Percentiles rank a stretch among this genome's conserved stretches.
phyloP scores from a whole-genome alignment of 495 filamentous ascomycete genomes.

The Aspergillus sclerotioniger region DNA sequence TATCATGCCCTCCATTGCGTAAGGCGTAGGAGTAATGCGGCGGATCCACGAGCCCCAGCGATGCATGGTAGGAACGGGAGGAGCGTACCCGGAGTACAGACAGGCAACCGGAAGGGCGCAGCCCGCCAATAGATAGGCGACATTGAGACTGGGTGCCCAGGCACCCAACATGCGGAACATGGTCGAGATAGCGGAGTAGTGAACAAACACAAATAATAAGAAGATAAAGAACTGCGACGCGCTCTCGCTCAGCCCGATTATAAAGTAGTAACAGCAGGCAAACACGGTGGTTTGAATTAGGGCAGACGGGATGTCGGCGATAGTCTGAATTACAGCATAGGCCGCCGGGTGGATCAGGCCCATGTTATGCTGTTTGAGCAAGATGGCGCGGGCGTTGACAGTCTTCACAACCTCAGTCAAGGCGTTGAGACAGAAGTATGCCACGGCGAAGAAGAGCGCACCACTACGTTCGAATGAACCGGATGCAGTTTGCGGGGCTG shows the following conservation, averaged over 20 bases:
- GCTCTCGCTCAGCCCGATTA: slow-evolving; percentile 63
- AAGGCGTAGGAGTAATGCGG: slow-evolving; percentile 73
- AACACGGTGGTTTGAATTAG: slow-evolving; percentile 35
- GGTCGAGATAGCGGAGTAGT: slow-evolving; percentile 74
- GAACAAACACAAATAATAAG: slow-evolving; percentile 64
- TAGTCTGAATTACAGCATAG: background rate
- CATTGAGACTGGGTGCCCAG: slow-evolving; percentile 82
- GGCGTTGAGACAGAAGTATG: background rate
- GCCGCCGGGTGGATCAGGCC: background rate
- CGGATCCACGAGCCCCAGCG: slow-evolving; percentile 81
- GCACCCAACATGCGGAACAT: slow-evolving; percentile 76
- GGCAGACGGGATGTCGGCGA: background rate
- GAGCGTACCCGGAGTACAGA: slow-evolving; percentile 77
- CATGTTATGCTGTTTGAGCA: background rate
- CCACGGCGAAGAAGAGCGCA: background rate
- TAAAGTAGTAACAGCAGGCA: slow-evolving; percentile 76
- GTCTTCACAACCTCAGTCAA: background rate
- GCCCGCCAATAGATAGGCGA: slow-evolving; percentile 73
- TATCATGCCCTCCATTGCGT: slow-evolving; percentile 74
- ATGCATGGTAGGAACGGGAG: slow-evolving; percentile 66
- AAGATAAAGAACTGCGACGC: slow-evolving; percentile 81
- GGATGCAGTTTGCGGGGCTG: background rate
- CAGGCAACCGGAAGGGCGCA: slow-evolving; percentile 72
- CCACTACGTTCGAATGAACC: background rate
- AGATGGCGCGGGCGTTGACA: background rate